Evolutionary conservation across 345 rosid species (phyloP), one percentile per base, ranked within the genome.

Genomic region (Jatropha curcas): DNA sequence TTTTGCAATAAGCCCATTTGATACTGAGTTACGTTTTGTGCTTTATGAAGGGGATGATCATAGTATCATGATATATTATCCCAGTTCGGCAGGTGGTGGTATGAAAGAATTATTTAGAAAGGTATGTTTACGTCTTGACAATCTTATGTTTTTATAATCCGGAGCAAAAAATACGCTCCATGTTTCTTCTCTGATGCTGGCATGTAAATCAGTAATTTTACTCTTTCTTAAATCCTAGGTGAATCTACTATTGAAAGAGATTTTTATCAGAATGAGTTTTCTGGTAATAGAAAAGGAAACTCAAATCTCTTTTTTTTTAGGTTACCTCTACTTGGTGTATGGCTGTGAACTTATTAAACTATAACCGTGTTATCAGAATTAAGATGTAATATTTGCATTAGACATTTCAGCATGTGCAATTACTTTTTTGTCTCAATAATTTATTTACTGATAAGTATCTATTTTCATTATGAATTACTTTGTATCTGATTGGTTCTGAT

Each of bases 81-180:
- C 99, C 56, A 96, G 96, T 78, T 91, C 99, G 60, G 99, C 99
- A 0, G 99, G 99, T 76, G 96, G 99, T 74, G 99, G 99, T 53
- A 96, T 96, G 99, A 96, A 96, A 81, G 98, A 91, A 85, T 84
- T 96, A 70, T 96, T 96, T 77, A 87, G 99, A 85, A 96, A 91
- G 98, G 99, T 95, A 80, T 51, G 82, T 33, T 62, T 37, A 60
- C 55, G 45, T 61, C 19, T 60, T 28, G 33, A 59, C 33, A 45
- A 17, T 4, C 4, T 66, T 20, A 35, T 65, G 6, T 45, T 14
- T 31, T 14, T 65, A 41, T 34, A 13, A 55, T 60, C 67, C 64
- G 39, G 52, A 17, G 25, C 8, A n/a, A 70, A 43, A 55, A n/a
- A 46, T 22, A 28, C 65, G 11, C 61, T 17, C 39, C 72, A 12